Conservation (phyloP, 2,329 filamentous ascomycete species). For the Elsinoe batatas region DNA sequence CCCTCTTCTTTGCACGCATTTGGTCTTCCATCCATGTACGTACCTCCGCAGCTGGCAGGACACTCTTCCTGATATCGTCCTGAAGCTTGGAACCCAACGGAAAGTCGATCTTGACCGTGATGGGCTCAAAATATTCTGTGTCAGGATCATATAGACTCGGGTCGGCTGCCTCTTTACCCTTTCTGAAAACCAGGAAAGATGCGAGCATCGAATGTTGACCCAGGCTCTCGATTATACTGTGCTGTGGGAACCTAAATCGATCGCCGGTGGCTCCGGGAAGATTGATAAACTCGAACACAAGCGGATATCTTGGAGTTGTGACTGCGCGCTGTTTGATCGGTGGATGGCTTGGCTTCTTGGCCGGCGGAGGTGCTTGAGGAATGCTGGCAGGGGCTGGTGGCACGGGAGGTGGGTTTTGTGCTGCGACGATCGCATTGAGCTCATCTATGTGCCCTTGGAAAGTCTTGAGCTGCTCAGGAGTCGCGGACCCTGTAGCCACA, state of each 20-base stretch:
- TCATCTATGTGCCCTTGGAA: conserved; percentile 77
- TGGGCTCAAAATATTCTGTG: conserved; percentile 67
- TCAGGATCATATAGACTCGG: conserved; percentile 26
- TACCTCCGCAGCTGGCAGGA: conserved; percentile 45
- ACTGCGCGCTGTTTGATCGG: conserved; percentile 44
- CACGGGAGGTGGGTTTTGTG: conserved; percentile 26
- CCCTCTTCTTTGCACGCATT: conserved; percentile 47
- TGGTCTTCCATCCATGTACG: conserved; percentile 46
- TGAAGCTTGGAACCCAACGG: conserved; percentile 43
- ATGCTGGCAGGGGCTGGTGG: conserved; percentile 16
- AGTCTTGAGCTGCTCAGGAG: conserved; percentile 58
- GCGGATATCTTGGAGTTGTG: conserved; percentile 48
- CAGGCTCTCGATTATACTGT: conserved; percentile 63
- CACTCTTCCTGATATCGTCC: conserved; percentile 46
- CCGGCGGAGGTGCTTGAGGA: conserved; percentile 10
- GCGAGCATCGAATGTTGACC: conserved; percentile 48
- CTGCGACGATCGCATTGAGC: conserved; percentile 47
- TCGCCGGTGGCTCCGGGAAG: conserved; percentile 52
- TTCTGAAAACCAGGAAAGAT: conserved; percentile 68
- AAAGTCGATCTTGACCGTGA: conserved; percentile 50
- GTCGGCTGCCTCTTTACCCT: conserved; percentile 49
- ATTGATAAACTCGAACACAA: conserved; percentile 56
- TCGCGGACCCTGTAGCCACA: conserved; percentile 65
- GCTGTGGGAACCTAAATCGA: conserved; percentile 68
- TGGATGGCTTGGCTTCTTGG: conserved; percentile 24